Base-by-base conservation (phyloP, 495 filamentous ascomycete species). In the Penicillium cinerascens region DNA sequence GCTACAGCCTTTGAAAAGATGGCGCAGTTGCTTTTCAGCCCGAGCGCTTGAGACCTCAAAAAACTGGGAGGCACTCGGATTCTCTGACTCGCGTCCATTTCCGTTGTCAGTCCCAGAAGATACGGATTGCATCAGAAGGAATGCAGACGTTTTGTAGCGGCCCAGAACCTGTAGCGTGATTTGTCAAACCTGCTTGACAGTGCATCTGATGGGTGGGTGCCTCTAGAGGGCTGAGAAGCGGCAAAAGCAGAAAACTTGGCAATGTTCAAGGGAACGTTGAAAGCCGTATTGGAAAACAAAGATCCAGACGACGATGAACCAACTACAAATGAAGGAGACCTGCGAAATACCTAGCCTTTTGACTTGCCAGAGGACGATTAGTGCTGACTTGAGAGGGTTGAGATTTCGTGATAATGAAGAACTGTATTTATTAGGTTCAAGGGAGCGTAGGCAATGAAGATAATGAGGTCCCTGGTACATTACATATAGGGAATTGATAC, bases 1-100 rank as follows among this genome's bases (percentile, higher is more conserved):
- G 67, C 56, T 68, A 73, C 57, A 65, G 66, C 46, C 71, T 69
- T n/a, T 78, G 70, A 66, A 71, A 66, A 56, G 70, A 76, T 56
- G 67, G 74, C 22, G 68, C 66, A 11, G 67, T 66, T 40, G 71
- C 63, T 23, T 63, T 76, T 48, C 68, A 61, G 13, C 59, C 75
- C 22, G 68, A 73, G 52, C 50, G 77, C 44, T 78, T 44, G 65
- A 73, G 37, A 64, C 65, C 39, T 48, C 37, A 17, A 46, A 51
- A 51, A 47, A 53, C 47, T 77, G 70, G 75, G 62, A 61, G 16
- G 59, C 67, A 36, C 63, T 78, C 20, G 75, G 71, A 21, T 64
- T 78, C 17, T 35, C 55, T 25, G 69, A 64, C 21, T 56, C 61
- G 33, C 74, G 63, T 62, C 72, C 64, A 37, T 76, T 66, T 56